Base-by-base conservation (phyloP, 139 green algal genomes). In the Nannochloris sp. region DNA sequence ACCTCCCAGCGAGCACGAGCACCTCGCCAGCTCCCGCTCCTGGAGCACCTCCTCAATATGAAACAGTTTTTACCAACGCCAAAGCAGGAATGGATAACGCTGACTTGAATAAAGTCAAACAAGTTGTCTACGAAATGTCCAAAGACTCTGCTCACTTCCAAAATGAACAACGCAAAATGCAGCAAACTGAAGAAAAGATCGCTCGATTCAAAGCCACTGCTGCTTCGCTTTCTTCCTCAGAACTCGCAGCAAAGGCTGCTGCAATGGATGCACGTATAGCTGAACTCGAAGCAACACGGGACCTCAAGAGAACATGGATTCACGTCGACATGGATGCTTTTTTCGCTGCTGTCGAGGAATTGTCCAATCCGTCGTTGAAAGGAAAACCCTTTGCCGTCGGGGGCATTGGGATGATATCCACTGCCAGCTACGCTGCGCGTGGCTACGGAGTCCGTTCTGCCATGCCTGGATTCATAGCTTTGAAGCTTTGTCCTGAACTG, bases 301-400 rank as follows among this genome's bases (percentile, higher is more conserved):
- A 96, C 58, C 72, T 92, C 15, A 82, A 46, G 3, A 76, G 80
- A 14, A 77, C 55, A 27, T 95, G 87, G 55, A 46, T 97, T n/a
- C 81, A 93, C 64, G 84, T 95, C 0, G 93, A 99, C 75, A 96
- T 97, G 91, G 90, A 97, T 58, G 85, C 83, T 4, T 97, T 97
- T 71, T 97, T 84, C 65, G 88, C 83, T 4, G 70, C 85, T 25
- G 73, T 81, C 6, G 84, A 94, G 56, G 83, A 89, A 74, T 72
- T 75, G 45, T 68, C 82, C n/a, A 65, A 87, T 31, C 89, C 88
- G 0, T 33, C 46, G 0, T 65, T 95, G 74, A 84, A 78, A 44
- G 34, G 30, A 35, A 47, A 79, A 56, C 87, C 86, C 0, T 89
- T 95, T 89, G 90, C 87, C 3, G 87, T 96, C 12, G 90, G 90